phyloP scores from a whole-genome alignment of 805 yeast species.

The Sugiyamaella qingdaonensis region DNA sequence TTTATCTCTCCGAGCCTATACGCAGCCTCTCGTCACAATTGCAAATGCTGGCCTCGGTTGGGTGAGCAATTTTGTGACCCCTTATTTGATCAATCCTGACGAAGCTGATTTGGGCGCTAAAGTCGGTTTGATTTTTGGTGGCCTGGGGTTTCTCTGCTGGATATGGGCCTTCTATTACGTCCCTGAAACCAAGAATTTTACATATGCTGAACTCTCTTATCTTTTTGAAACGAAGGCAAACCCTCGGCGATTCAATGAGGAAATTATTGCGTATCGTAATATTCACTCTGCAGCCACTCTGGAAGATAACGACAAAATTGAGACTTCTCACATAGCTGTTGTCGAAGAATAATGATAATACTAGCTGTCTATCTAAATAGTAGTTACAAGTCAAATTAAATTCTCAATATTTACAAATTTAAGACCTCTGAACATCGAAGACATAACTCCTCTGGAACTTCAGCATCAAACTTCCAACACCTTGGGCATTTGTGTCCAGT shows the following conservation, averaged over 20 bases:
- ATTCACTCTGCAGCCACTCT: background rate
- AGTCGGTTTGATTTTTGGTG: conserved; percentile 37
- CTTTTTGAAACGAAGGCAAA: conserved; percentile 5
- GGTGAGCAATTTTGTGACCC: conserved; percentile 34
- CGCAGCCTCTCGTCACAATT: conserved; percentile 7
- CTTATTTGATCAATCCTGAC: conserved; percentile 44
- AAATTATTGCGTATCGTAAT: background rate
- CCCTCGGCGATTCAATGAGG: conserved; percentile 1
- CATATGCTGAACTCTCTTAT: conserved; percentile 4
- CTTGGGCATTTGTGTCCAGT: conserved; percentile 72
- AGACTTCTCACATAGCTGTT: background rate
- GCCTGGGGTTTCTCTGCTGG: conserved; percentile 4
- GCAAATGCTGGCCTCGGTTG: conserved; percentile 9
- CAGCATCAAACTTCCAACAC: conserved; percentile 81
- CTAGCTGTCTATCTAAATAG: too few relatives aligned
- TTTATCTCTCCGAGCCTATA: conserved; percentile 6
- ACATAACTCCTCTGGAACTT: conserved; percentile 53
- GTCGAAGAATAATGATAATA: background rate
- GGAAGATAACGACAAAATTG: background rate
- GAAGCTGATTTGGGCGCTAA: conserved; percentile 44
- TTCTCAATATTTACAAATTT: background rate
- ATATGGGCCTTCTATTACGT: conserved; percentile 4
- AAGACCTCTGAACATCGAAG: conserved; percentile 36
- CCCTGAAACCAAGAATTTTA: conserved; percentile 3
- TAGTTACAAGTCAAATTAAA: background rate